Percentiles rank a stretch among this genome's conserved stretches.
Evolutionary conservation across 345 rosid species (phyloP).

Genomic region (Syzygium jambos): DNA sequence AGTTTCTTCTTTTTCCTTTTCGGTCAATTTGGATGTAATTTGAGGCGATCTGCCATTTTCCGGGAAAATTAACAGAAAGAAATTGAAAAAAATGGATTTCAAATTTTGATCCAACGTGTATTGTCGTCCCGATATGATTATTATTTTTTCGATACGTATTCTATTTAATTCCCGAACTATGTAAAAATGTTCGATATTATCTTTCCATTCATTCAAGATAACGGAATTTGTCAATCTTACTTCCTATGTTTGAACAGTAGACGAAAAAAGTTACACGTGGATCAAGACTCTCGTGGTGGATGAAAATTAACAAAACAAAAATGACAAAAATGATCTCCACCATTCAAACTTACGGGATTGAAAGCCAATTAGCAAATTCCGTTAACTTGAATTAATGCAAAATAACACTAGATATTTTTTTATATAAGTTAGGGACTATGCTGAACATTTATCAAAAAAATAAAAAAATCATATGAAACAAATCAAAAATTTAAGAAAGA

Average conservation of each 20-base stretch:
- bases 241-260: accelerated
- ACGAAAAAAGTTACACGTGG: accelerated
- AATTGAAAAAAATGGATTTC: background rate
- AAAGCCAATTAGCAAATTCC: accelerated
- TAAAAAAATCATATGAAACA: background rate
- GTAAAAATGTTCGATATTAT: background rate
- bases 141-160: accelerated
- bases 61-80: background rate
- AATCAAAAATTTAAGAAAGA: accelerated
- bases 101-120: background rate
- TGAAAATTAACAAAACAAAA: too few relatives aligned
- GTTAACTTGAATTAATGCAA: background rate
- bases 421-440: accelerated
- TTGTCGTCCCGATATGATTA: background rate
- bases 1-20: background rate
- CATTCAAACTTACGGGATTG: background rate
- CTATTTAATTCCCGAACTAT: accelerated
- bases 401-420: background rate
- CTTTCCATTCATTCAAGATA: background rate
- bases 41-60: background rate
- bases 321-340: background rate
- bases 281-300: too few relatives aligned
- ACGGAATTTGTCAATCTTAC: accelerated
- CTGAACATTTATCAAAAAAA: background rate
- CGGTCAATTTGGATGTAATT: background rate